Percentiles rank a stretch among this genome's conserved stretches.
These are phyloP conservation scores for Salix purpurea DNA, from an alignment of 345 rosid genomes.

Conservation along the genomic window DNA sequence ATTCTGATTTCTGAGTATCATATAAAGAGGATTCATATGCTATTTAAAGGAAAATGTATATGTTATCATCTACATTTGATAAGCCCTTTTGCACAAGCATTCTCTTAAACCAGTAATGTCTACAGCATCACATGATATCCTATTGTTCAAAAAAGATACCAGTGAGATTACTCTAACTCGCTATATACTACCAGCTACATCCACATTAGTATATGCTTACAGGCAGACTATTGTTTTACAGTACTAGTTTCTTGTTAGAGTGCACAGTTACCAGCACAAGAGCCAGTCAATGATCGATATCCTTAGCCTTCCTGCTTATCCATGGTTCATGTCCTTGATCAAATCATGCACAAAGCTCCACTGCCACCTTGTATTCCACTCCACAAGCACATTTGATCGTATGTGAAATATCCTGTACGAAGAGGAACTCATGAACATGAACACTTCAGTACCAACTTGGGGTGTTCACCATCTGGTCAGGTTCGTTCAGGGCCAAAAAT, in stretches of 20 bases:
- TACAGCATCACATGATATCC: neutral
- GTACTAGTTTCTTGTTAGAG: neutral
- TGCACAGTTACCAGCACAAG: slow-evolving; percentile 10
- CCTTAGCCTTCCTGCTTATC: neutral
- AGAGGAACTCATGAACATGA: slow-evolving; percentile 3
- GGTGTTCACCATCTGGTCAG: no score
- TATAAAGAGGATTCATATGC: neutral
- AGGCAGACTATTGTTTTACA: neutral
- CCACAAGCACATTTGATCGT: slow-evolving; percentile 54
- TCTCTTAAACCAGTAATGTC: neutral
- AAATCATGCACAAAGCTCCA: slow-evolving; percentile 13
- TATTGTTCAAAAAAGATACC: neutral
- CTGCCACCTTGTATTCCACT: slow-evolving; percentile 44
- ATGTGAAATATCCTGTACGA: slow-evolving; percentile 53
- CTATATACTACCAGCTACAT: neutral
- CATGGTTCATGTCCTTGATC: neutral
- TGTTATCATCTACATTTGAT: neutral
- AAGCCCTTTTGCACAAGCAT: neutral
- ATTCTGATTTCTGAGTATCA: neutral
- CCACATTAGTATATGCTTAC: neutral
- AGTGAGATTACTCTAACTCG: neutral
- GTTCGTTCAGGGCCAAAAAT: no score
- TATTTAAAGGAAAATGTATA: neutral
- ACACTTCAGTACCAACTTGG: neutral
- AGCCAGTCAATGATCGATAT: neutral